Percentiles rank a stretch among this genome's conserved stretches.
phyloP scores from a whole-genome alignment of 345 rosid genomes.

The Syzygium aromaticum region DNA sequence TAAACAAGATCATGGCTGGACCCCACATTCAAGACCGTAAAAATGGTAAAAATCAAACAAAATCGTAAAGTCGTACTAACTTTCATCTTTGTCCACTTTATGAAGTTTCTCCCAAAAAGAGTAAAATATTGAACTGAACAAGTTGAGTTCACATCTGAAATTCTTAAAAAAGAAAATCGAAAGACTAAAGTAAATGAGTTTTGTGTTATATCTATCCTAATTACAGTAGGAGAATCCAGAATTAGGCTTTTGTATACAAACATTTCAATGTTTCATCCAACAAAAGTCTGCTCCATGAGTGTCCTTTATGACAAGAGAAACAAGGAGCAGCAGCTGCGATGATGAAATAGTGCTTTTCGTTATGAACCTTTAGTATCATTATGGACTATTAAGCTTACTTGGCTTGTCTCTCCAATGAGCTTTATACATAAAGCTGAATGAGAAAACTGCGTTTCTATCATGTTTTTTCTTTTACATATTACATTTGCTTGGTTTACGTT shows the following conservation, averaged over 20 bases:
- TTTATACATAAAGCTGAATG: neutral
- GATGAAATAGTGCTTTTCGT: neutral
- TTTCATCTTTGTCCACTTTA: neutral
- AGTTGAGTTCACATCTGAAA: neutral
- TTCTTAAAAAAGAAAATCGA: neutral
- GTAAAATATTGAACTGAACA: neutral
- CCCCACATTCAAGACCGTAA: neutral
- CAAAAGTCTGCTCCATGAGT: neutral
- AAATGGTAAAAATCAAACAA: neutral
- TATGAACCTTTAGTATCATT: neutral
- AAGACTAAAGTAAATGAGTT: neutral
- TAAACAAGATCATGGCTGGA: neutral
- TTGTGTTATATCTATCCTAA: neutral
- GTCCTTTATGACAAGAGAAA: neutral
- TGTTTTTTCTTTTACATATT: neutral
- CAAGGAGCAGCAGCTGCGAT: neutral
- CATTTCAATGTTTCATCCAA: neutral
- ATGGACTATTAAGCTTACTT: neutral
- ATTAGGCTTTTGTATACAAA: neutral
- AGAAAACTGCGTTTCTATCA: neutral
- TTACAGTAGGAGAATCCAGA: neutral
- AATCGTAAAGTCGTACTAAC: neutral
- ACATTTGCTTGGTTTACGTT: neutral
- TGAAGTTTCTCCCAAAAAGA: neutral
- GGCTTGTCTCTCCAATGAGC: neutral